Base-by-base conservation (phyloP, 2,329 filamentous ascomycete species). In the Stagonosporopsis chrysanthemi region DNA sequence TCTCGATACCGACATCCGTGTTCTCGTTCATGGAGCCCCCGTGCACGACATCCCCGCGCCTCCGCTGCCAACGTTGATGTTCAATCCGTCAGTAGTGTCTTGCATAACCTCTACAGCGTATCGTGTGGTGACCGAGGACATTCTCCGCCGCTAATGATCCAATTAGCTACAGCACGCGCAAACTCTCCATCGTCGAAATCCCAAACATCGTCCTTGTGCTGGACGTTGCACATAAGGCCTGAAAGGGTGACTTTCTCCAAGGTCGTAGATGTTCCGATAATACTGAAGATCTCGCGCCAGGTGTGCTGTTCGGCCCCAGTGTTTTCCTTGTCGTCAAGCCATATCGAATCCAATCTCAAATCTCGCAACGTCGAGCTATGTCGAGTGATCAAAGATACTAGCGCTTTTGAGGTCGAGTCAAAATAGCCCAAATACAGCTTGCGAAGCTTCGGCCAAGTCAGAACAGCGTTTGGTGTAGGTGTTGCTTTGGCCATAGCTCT, bases 361-460 rank as follows among this genome's bases (percentile, higher is more conserved):
- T 60, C 49, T 6, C 38, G 58, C 15, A 65, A 43, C 2, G 59
- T 65, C 3, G 52, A 52, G 8, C 41, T 39, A 14, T 65, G 59
- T 29, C 53, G 39, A 12, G 12, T 9, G 2, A 64, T 12, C 7
- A 65, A 39, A 3, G 53, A 50, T 7, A 58, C 3, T 12, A 66
- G 24, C 1, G 36, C 45, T 1, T 54, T 28, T 0, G 51, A 33
- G 2, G 38, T 59, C 2, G 63, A 46, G 14, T 36, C 43, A 24
- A 63, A 43, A n/a, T 56, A 22, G n/a, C n/a, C 12, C 7, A 61
- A 23, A 9, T 56, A 59, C 17, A 62, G 15, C 26, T 59, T 62
- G 11, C 47, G 58, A 33, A 66, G 41, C 3, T 46, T 39, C 2
- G 47, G 40, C 57, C 52, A 63, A 12, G 23, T 53, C 4, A 39